These are phyloP conservation scores for Bipolaris oryzae DNA, from an alignment of 2,329 filamentous ascomycete genomes.

Conservation along the genomic window DNA sequence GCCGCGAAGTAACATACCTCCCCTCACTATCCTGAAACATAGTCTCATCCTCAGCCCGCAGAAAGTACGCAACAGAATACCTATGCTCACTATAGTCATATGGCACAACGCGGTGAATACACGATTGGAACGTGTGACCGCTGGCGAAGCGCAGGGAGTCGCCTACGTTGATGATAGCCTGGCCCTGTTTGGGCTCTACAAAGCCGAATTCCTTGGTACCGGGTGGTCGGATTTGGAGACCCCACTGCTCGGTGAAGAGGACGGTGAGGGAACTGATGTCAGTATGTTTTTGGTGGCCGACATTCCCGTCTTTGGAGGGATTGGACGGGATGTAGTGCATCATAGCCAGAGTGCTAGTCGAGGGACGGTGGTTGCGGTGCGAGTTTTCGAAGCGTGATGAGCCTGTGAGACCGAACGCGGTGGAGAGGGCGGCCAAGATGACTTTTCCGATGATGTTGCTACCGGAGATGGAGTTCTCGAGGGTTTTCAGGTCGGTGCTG, in stretches of 20 bases:
- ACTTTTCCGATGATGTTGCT: slow-evolving; percentile 43
- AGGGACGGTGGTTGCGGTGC: slow-evolving; percentile 42
- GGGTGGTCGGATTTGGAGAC: slow-evolving; percentile 62
- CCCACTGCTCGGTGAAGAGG: slow-evolving; percentile 62
- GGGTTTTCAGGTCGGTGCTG: slow-evolving; percentile 28
- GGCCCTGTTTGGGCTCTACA: slow-evolving; percentile 58
- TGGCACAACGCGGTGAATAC: slow-evolving; percentile 64
- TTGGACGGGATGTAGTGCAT: slow-evolving; percentile 43
- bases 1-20: slow-evolving; percentile 58
- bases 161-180: slow-evolving; percentile 64
- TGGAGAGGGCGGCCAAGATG: slow-evolving; percentile 56
- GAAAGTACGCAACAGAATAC: slow-evolving; percentile 65
- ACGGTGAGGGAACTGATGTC: slow-evolving; percentile 41
- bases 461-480: slow-evolving; percentile 39
- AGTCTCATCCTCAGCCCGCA: slow-evolving; percentile 62
- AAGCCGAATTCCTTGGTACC: slow-evolving; percentile 50
- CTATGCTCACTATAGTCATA: slow-evolving; percentile 60
- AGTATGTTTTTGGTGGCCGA: slow-evolving; percentile 44
- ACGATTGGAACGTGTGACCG: slow-evolving; percentile 61
- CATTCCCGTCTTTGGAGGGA: slow-evolving; percentile 26
- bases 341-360: slow-evolving; percentile 41
- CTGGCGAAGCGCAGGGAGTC: slow-evolving; percentile 64
- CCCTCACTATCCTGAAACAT: slow-evolving; percentile 63
- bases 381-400: slow-evolving; percentile 37
- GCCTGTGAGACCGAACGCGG: slow-evolving; percentile 33